A percentile compares a stretch with the other conserved stretches of the same genome.
These are phyloP conservation scores for Leccinum imitatum DNA, from an alignment of 768 basidiomycete genomes.

Conservation along the genomic window DNA sequence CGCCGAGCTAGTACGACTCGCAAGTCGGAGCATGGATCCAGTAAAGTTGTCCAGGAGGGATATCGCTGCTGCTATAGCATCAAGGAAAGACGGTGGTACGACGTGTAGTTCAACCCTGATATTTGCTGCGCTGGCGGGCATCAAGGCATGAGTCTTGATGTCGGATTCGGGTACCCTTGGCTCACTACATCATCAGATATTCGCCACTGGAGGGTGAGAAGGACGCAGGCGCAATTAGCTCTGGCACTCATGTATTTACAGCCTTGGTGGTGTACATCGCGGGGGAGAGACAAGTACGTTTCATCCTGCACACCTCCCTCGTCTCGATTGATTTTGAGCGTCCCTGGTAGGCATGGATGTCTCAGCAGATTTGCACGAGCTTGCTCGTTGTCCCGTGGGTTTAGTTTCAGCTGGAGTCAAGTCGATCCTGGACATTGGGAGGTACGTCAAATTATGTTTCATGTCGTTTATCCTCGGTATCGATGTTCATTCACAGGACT, in stretches of 20 bases:
- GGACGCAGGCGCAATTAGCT: neutral
- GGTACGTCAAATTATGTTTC: constrained; percentile 35
- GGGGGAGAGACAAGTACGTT: constrained; percentile 64
- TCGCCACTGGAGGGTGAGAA: constrained; percentile 87
- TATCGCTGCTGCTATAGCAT: constrained; percentile 70
- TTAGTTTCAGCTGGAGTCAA: constrained; percentile 94
- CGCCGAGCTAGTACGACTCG: constrained; percentile 65
- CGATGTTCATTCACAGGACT: constrained; percentile 47
- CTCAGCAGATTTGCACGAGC: constrained; percentile 90
- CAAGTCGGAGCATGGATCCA: constrained; percentile 46
- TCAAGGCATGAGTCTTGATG: constrained; percentile 54
- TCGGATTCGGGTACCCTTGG: constrained; percentile 1
- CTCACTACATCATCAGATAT: constrained; percentile 50
- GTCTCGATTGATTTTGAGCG: constrained; percentile 1
- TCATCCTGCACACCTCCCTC: neutral
- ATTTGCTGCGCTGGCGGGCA: constrained; percentile 78
- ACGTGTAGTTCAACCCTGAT: constrained; percentile 75
- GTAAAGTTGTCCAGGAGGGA: constrained; percentile 81
- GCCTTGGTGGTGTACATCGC: constrained; percentile 83
- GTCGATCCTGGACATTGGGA: constrained; percentile 90
- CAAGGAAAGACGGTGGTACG: constrained; percentile 73
- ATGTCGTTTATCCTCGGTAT: neutral
- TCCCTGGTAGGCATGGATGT: constrained; percentile 82
- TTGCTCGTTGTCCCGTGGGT: constrained; percentile 86
- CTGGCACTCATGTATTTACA: constrained; percentile 25